phyloP scores from a whole-genome alignment of 306 rosid species.

The Acacia acuminata region DNA sequence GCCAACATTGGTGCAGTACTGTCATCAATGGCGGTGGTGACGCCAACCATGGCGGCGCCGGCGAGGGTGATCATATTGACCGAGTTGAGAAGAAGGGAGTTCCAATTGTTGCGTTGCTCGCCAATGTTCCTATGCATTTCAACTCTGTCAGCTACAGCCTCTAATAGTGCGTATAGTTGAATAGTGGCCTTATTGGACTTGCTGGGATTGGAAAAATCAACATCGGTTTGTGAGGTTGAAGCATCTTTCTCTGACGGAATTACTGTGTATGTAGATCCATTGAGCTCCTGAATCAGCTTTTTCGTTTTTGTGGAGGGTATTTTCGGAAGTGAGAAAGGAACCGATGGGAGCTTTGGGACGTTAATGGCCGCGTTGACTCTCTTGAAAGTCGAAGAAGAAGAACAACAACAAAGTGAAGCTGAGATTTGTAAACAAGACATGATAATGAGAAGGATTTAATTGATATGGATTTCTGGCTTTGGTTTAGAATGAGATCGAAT shows the following conservation, averaged over 20 bases:
- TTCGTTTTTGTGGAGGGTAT: background rate
- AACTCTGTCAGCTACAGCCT: conserved; percentile 44
- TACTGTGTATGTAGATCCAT: background rate
- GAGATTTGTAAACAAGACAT: conserved; percentile 37
- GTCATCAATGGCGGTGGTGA: conserved; percentile 14
- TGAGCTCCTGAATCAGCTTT: conserved; percentile 32
- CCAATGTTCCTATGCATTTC: conserved; percentile 33
- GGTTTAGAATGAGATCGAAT: background rate
- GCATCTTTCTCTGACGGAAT: conserved; percentile 7
- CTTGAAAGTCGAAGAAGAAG: conserved; percentile 33
- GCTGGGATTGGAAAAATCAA: background rate
- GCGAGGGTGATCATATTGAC: conserved; percentile 21
- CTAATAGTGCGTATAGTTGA: conserved; percentile 49
- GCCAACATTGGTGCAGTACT: conserved; percentile 27
- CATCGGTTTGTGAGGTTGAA: background rate
- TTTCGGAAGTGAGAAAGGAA: conserved; percentile 26
- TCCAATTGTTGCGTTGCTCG: conserved; percentile 29
- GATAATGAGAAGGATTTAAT: conserved; percentile 24
- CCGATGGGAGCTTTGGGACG: conserved; percentile 42
- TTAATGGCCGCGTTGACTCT: conserved; percentile 46
- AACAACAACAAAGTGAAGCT: conserved; percentile 16
- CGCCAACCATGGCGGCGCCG: conserved; percentile 17
- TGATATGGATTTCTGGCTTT: background rate
- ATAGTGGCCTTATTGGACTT: background rate
- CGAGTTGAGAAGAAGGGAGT: conserved; percentile 4